Evolutionary conservation across 305 asterid species (phyloP).

Genomic region (Solanum aculeatissimum): DNA sequence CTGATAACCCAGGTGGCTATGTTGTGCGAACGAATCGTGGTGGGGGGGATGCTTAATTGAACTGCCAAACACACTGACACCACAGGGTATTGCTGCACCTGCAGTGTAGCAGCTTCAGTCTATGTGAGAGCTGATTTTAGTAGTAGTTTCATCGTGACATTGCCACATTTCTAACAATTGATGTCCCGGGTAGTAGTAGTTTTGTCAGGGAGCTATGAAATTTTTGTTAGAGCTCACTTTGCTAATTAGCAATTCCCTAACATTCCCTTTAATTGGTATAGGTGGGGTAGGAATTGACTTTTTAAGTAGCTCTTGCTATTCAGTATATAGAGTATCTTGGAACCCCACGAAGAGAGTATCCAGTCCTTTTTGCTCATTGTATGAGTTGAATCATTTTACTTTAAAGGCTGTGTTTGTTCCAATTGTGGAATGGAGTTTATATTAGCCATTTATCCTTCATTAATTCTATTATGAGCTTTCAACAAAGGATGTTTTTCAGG

Average conservation of each 20-base stretch:
- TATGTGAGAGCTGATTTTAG: background rate
- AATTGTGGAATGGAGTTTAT: background rate
- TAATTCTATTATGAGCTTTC: background rate
- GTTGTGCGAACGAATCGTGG: slow-evolving; percentile 40
- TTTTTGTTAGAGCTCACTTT: background rate
- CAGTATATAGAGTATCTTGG: background rate
- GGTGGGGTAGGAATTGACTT: background rate
- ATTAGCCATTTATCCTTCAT: background rate
- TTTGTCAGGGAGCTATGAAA: background rate
- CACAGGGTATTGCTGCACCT: slow-evolving; percentile 55
- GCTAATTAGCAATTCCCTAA: background rate
- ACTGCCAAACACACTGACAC: slow-evolving; percentile 32
- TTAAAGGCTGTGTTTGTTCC: background rate
- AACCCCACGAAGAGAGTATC: background rate
- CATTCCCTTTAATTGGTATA: background rate
- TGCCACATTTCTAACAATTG: background rate
- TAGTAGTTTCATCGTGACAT: slow-evolving; percentile 23
- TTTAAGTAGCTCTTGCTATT: background rate
- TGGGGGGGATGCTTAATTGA: slow-evolving; percentile 46
- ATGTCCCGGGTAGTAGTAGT: background rate
- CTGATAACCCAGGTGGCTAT: slow-evolving; percentile 32
- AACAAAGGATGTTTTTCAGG: background rate
- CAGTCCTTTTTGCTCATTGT: background rate
- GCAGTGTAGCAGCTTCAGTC: slow-evolving; percentile 16
- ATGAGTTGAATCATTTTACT: background rate